Base-by-base conservation (phyloP, 768 basidiomycete genomes). In the Infundibulicybe gibba region DNA sequence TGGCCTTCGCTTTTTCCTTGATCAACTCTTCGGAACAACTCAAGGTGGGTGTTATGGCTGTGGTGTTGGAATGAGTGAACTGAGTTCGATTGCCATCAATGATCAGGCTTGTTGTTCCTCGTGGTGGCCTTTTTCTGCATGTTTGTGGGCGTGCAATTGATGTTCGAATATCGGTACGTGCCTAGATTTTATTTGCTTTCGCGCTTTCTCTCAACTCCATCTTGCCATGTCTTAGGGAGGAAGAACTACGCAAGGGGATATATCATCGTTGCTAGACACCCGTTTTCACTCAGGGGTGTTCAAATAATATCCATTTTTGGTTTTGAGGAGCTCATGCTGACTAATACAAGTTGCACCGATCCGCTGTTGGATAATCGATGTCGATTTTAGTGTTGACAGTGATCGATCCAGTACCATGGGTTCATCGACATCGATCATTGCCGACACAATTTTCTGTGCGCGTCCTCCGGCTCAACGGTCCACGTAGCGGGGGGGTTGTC, bases 141-240 rank as follows among this genome's bases (percentile, higher is more conserved):
- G 11, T 98, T 94, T 58, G 75, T 91, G 16, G 90, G 77, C 2
- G 83, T 80, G 1, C 95, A 98, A 58, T 61, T 95, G 39, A 97
- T 97, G 95, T 92, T 98, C 49, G 95, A 98, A 59, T 98, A 98
- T 64, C 72, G 91, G 90, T 87, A 52, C 15, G 84, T 70, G 25
- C 3, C 35, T 38, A 14, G 10, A 14, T 38, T 38, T 32, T 48
- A 41, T 14, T 17, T 15, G 47, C 19, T 16, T 44, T 11, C 39
- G 20, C 41, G 32, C n/a, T 17, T 46, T 15, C 17, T 34, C 46
- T 46, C 49, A 35, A 44, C 39, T 47, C n/a, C 37, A 37, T 20
- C 40, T 43, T 35, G 50, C 25, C 49, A 25, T 42, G 49, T 50
- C 42, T 25, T 54, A 85, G 89, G 43, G 87, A 88, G 62, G 87